Conservation (phyloP, 768 basidiomycete genomes). For the Sarcodon sp. region DNA sequence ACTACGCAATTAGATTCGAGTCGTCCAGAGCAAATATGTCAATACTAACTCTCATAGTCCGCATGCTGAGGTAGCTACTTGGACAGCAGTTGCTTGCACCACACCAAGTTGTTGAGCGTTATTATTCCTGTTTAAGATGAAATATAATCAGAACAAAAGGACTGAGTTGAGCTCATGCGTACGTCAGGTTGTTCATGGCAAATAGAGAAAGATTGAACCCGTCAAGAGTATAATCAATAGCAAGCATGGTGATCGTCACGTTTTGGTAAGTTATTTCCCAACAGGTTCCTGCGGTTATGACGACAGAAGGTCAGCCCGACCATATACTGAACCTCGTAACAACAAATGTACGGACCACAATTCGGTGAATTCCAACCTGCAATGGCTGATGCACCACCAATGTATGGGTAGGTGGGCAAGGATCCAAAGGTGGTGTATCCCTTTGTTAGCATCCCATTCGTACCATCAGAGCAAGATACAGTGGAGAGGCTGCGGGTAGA, state of each 20-base stretch:
- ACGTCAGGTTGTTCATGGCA: conserved; percentile 23
- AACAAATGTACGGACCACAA: conserved; percentile 18
- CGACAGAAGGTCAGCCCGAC: conserved; percentile 15
- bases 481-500: conserved; percentile 11
- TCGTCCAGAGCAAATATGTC: not conserved
- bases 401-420: conserved; percentile 22
- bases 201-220: conserved; percentile 23
- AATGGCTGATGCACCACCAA: conserved; percentile 22
- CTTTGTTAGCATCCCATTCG: conserved; percentile 21
- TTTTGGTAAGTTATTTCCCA: conserved; percentile 17
- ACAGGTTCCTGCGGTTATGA: conserved; percentile 20
- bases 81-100: not conserved
- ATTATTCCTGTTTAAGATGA: not conserved
- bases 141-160: not conserved
- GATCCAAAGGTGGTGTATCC: conserved; percentile 22
- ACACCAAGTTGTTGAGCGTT: not conserved
- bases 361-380: conserved; percentile 15
- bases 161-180: conserved; percentile 20
- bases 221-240: conserved; percentile 16
- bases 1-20: not conserved
- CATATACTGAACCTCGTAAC: conserved; percentile 18
- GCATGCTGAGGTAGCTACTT: not conserved
- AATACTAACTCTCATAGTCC: not conserved
- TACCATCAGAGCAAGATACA: conserved; percentile 25
- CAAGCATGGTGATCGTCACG: conserved; percentile 16